Percentiles rank a stretch among this genome's conserved stretches.
phyloP scores from a whole-genome alignment of 371 early-diverging fungal genomes.

The Entomophthora muscae region DNA sequence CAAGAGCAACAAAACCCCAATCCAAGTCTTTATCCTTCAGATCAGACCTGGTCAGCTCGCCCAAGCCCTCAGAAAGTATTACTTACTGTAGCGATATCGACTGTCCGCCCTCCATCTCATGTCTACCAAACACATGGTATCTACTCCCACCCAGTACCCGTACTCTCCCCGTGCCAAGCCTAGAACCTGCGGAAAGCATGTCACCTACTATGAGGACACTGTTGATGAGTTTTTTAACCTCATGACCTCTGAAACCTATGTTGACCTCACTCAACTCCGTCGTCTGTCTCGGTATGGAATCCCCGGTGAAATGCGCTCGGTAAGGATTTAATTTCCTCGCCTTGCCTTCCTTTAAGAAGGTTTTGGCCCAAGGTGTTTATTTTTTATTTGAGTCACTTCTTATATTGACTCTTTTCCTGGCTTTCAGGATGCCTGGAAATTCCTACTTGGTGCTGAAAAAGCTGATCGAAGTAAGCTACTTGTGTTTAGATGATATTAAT shows the following conservation, averaged over 20 bases:
- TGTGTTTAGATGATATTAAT: constrained; percentile 5
- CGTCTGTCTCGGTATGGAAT: constrained; percentile 71
- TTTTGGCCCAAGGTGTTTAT: too few relatives aligned
- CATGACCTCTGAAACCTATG: constrained; percentile 67
- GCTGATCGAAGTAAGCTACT: constrained; percentile 63
- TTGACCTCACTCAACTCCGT: constrained; percentile 70
- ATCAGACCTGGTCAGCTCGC: neutral
- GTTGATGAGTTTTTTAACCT: constrained; percentile 61
- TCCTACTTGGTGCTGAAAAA: constrained; percentile 65
- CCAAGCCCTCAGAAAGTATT: neutral
- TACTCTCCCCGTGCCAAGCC: neutral
- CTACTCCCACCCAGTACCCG: neutral
- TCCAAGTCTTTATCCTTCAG: neutral
- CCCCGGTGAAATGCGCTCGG: constrained; percentile 64
- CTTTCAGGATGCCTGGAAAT: constrained; percentile 76
- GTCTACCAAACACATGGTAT: neutral
- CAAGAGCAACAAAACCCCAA: neutral
- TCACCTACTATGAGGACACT: neutral
- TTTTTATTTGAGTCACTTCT: constrained; percentile 8
- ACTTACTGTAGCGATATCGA: neutral
- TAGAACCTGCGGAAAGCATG: neutral
- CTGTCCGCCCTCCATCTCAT: neutral
- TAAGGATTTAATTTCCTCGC: constrained; percentile 19
- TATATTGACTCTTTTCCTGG: constrained; percentile 7
- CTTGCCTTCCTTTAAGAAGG: neutral